Evolutionary conservation across 2,329 filamentous ascomycete species (phyloP).

Genomic region (Chrysoporthe cubensis): DNA sequence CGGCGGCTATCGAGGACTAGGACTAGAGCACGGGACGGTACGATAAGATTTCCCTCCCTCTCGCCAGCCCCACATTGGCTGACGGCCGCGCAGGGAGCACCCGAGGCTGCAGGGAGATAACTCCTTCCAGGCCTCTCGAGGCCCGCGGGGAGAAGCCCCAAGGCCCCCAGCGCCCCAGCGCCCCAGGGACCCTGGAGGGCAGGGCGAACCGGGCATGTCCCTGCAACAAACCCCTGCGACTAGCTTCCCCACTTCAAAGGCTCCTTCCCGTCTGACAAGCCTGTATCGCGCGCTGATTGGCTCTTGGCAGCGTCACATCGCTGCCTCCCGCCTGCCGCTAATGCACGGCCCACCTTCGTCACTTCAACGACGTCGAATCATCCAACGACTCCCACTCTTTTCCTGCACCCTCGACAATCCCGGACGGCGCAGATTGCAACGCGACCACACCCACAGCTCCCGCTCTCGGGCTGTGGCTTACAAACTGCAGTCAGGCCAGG

Average conservation of each 20-base stretch:
- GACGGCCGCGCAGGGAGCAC: constrained; percentile 4
- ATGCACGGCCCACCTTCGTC: constrained; percentile 19
- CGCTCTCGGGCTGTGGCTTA: neutral
- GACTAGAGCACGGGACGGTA: constrained; percentile 1
- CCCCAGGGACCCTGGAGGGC: neutral
- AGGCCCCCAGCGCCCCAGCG: too few species aligned
- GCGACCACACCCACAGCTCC: constrained; percentile 7
- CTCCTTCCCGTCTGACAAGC: constrained; percentile 25
- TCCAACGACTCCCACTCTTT: neutral
- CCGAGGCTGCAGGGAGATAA: constrained; percentile 6
- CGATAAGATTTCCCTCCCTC: neutral
- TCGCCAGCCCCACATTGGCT: neutral
- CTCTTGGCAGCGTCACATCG: constrained; percentile 11
- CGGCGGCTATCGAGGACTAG: constrained; percentile 12
- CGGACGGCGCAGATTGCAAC: constrained; percentile 16
- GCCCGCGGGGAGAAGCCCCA: neutral
- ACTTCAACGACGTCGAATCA: constrained; percentile 20
- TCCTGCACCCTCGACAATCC: neutral
- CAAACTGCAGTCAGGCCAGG: neutral
- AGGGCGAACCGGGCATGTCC: neutral
- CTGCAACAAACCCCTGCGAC: neutral
- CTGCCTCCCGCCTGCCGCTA: constrained; percentile 15
- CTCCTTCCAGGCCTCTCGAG: constrained; percentile 1
- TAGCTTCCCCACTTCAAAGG: neutral
- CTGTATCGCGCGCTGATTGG: constrained; percentile 22